phyloP scores from a whole-genome alignment of 192 early-diverging fungal genomes.

The Coemansia sp. region DNA sequence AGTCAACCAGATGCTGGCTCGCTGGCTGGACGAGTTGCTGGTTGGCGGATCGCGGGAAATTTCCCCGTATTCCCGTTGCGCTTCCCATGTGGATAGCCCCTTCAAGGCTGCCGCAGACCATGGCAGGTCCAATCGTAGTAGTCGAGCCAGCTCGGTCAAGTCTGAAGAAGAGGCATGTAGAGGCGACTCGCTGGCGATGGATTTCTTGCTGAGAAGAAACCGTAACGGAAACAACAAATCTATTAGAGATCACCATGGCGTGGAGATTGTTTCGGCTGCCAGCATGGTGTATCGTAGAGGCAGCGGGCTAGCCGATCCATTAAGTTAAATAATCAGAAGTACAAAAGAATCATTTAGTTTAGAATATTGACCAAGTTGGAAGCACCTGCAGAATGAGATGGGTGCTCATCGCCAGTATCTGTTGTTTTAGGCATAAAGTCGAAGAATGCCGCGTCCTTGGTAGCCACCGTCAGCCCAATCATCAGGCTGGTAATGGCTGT shows the following conservation, averaged over 20 bases:
- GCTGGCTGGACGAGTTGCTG: slow-evolving; percentile 44
- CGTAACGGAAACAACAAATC: too few species aligned
- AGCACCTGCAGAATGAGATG: not conserved
- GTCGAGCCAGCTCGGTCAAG: too few species aligned
- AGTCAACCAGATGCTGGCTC: slow-evolving; percentile 29
- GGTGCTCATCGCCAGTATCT: too few species aligned
- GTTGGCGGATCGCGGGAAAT: slow-evolving; percentile 13
- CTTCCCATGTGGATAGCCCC: slow-evolving; percentile 12
- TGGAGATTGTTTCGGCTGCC: slow-evolving; percentile 41
- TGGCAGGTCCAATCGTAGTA: too few species aligned
- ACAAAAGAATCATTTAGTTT: slow-evolving; percentile 20
- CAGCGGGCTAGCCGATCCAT: slow-evolving; percentile 39
- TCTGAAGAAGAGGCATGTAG: too few species aligned
- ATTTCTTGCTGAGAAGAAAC: too few species aligned
- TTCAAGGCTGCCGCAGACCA: too few species aligned
- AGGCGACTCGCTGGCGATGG: too few species aligned
- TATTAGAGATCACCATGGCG: slow-evolving; percentile 21
- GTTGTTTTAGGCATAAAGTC: slow-evolving; percentile 9
- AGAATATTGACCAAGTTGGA: slow-evolving; percentile 26
- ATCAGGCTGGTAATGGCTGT: slow-evolving; percentile 38
- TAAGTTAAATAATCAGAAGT: slow-evolving; percentile 19
- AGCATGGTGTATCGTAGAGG: slow-evolving; percentile 47
- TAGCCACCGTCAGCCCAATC: slow-evolving; percentile 14
- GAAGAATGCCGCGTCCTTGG: slow-evolving; percentile 40
- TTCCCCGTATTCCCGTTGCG: slow-evolving; percentile 24